Percentiles rank a stretch among this genome's conserved stretches.
Evolutionary conservation across 2,329 filamentous ascomycete genomes (phyloP).

Genomic region (Diaporthe caulivora): DNA sequence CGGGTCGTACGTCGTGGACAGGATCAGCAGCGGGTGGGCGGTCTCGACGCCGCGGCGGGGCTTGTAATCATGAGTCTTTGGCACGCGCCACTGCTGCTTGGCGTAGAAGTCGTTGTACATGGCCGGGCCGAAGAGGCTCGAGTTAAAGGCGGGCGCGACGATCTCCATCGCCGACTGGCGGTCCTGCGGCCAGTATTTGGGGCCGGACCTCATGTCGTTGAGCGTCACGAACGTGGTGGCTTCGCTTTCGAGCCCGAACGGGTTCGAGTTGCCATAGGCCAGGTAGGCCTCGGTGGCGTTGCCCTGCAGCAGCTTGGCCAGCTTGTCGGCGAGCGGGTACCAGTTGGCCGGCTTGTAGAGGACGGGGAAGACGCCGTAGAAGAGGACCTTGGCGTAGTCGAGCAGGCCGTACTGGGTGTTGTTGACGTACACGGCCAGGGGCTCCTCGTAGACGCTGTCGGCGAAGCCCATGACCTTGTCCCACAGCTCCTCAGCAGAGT

Average conservation of each 20-base stretch:
- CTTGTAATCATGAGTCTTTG: constrained; percentile 47
- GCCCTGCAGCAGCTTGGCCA: constrained; percentile 53
- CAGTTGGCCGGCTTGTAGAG: constrained; percentile 55
- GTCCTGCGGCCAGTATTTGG: constrained; percentile 50
- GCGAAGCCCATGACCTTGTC: constrained; percentile 50
- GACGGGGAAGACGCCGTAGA: constrained; percentile 53
- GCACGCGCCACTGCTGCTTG: constrained; percentile 49
- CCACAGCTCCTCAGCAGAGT: constrained; percentile 51
- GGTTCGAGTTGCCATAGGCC: constrained; percentile 46
- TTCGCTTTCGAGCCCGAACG: constrained; percentile 44
- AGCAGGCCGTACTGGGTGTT: constrained; percentile 53
- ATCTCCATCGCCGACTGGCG: constrained; percentile 50
- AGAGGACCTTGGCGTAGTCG: constrained; percentile 51
- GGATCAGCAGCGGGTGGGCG: constrained; percentile 64
- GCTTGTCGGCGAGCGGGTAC: constrained; percentile 50
- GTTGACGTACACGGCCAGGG: constrained; percentile 58
- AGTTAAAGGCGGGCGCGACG: constrained; percentile 50
- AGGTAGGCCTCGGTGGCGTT: constrained; percentile 55
- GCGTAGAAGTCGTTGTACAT: constrained; percentile 45
- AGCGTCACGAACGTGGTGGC: constrained; percentile 46
- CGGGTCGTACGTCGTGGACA: constrained; percentile 69
- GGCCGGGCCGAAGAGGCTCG: constrained; percentile 47
- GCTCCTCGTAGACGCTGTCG: constrained; percentile 51
- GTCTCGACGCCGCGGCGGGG: constrained; percentile 52
- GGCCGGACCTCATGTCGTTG: constrained; percentile 49